These are phyloP conservation scores for Colletotrichum horii DNA, from an alignment of 2,329 filamentous ascomycete species.

Conservation along the genomic window DNA sequence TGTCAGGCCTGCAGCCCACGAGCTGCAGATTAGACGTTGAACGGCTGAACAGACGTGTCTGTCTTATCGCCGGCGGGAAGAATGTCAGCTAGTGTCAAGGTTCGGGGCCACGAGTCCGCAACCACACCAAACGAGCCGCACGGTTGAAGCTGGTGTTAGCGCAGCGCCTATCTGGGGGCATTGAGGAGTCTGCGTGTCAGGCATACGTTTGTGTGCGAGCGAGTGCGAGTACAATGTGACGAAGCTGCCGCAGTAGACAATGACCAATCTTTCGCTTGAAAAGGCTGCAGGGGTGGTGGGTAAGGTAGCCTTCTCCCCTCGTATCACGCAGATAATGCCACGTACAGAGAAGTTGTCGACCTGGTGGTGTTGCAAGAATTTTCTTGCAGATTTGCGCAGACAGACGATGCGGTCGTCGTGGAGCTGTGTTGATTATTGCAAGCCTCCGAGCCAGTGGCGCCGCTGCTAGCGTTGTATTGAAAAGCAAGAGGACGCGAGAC, in stretches of 20 bases:
- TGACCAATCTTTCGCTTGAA: not conserved
- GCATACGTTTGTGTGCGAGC: not conserved
- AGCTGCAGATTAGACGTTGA: not conserved
- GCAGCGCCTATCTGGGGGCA: not conserved
- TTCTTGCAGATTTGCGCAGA: not conserved
- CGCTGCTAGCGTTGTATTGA: slow-evolving; percentile 8
- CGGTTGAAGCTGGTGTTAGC: not conserved
- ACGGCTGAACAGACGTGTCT: not conserved
- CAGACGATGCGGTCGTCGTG: not conserved
- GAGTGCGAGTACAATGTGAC: not conserved
- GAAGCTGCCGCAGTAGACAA: not conserved
- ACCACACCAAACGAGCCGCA: not conserved
- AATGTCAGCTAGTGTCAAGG: not conserved
- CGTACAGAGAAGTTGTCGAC: not conserved
- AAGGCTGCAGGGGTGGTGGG: not conserved
- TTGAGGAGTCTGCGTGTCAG: not conserved
- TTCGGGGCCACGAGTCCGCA: not conserved
- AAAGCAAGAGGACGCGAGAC: slow-evolving; percentile 10
- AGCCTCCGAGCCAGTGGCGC: slow-evolving; percentile 11
- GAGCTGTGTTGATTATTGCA: not conserved
- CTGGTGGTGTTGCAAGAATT: not conserved
- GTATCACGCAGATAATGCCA: not conserved
- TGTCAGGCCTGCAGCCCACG: not conserved
- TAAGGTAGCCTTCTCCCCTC: not conserved
- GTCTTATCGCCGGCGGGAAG: not conserved